Conservation (phyloP, 306 rosid genomes). For the Acmispon strigosus region DNA sequence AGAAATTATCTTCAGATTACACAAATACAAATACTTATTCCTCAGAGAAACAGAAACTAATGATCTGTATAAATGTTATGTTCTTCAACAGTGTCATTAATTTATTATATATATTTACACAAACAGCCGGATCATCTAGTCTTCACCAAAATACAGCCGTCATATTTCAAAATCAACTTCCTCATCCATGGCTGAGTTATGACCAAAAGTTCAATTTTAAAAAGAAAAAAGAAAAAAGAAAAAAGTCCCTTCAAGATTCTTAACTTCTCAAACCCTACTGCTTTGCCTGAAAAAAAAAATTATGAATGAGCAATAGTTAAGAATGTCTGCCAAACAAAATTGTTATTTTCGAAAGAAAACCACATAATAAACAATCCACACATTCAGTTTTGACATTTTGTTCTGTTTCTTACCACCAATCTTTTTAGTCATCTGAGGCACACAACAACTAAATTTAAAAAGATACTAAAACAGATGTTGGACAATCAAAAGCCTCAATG, state of each 20-base stretch:
- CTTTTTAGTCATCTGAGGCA: no score
- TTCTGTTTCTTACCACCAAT: no score
- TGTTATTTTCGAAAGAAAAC: background rate
- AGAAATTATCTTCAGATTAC: conserved; percentile 15
- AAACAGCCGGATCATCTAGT: conserved; percentile 15
- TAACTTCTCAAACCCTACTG: conserved; percentile 30
- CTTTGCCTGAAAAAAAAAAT: conserved; percentile 53
- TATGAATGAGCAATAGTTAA: background rate
- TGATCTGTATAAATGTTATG: conserved; percentile 2
- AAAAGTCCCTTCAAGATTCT: background rate
- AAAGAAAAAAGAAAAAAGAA: background rate
- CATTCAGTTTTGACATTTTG: no score
- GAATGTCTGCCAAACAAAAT: background rate
- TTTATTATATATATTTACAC: conserved; percentile 33
- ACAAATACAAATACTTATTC: conserved; percentile 1
- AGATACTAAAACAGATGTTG: no score
- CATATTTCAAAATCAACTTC: conserved; percentile 20
- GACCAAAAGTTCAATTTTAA: background rate
- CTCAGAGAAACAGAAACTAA: background rate
- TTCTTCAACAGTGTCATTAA: background rate
- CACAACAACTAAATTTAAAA: no score
- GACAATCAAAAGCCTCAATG: no score
- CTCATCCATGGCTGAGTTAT: background rate
- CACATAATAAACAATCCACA: background rate
- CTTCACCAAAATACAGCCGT: conserved; percentile 14